Conservation (phyloP, 2,329 filamentous ascomycete genomes). For the Aspergillus bombycis region DNA sequence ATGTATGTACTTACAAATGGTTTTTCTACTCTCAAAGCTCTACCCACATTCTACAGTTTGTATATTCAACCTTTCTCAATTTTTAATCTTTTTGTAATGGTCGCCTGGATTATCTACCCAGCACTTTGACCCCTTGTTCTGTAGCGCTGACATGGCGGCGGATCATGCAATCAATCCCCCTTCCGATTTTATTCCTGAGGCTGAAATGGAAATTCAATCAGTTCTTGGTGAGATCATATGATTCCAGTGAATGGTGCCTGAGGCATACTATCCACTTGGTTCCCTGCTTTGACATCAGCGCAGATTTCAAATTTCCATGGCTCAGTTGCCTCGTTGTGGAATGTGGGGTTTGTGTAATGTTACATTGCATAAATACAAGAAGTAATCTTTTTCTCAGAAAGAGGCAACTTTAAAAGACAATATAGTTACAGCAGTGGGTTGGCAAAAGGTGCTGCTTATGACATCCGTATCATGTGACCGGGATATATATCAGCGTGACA, state of each 20-base stretch:
- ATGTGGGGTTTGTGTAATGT: conserved; percentile 3
- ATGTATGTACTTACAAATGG: not conserved
- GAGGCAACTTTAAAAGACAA: not conserved
- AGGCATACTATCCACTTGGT: not conserved
- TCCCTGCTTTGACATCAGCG: not conserved
- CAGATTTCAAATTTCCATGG: not conserved
- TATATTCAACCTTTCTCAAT: not conserved
- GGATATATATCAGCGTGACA: not conserved
- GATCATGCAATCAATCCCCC: conserved; percentile 6
- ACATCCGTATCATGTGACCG: not conserved
- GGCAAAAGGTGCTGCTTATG: not conserved
- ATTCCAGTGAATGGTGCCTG: not conserved
- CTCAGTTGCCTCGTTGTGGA: not conserved
- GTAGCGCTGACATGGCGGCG: not conserved
- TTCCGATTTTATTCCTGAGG: conserved; percentile 1
- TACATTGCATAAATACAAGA: conserved; percentile 1
- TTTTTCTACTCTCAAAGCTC: not conserved
- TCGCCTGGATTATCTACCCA: not conserved
- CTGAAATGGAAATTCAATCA: conserved; percentile 1
- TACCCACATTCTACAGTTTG: not conserved
- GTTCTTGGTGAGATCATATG: conserved; percentile 1
- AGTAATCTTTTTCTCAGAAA: not conserved
- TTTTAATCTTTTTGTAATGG: not conserved
- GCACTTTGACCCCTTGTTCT: not conserved
- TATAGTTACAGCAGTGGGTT: not conserved